A percentile compares a stretch with the other conserved stretches of the same genome.
Evolutionary conservation across 2,329 filamentous ascomycete species (phyloP).

Genomic region (Colletotrichum liriopes): DNA sequence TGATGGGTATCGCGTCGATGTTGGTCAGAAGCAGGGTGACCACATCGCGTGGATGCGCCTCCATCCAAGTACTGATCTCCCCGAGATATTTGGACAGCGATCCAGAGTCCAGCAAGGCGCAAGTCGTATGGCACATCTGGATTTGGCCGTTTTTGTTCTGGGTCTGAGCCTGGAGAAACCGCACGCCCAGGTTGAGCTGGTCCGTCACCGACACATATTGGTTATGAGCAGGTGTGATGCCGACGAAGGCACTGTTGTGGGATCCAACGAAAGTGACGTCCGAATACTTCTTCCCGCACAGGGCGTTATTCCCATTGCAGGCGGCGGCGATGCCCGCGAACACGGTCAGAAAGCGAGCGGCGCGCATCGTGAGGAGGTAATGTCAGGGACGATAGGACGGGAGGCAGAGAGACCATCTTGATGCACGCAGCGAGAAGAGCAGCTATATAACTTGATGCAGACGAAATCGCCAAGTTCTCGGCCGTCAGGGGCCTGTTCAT

Average conservation of each 20-base stretch:
- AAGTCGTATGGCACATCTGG: conserved; percentile 77
- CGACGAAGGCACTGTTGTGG: conserved; percentile 77
- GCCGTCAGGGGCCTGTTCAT: conserved; percentile 1
- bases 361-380: conserved; percentile 19
- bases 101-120: conserved; percentile 72
- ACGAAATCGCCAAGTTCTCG: background rate
- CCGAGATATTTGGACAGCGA: conserved; percentile 68
- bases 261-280: conserved; percentile 74
- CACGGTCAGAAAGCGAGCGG: conserved; percentile 38
- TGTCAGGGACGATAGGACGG: background rate
- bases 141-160: conserved; percentile 68
- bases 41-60: conserved; percentile 71
- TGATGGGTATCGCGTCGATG: conserved; percentile 69
- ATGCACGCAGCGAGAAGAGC: background rate
- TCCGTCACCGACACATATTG: conserved; percentile 72
- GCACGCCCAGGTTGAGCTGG: conserved; percentile 74
- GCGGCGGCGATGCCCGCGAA: conserved; percentile 45
- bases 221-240: conserved; percentile 68
- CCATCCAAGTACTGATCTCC: conserved; percentile 73
- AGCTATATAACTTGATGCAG: conserved; percentile 14
- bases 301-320: conserved; percentile 72
- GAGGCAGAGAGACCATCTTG: background rate
- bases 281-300: conserved; percentile 72
- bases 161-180: conserved; percentile 76
- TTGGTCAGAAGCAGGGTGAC: conserved; percentile 77